Conservation (phyloP, 371 early-diverging fungal genomes). For the Apophysomyces elegans region DNA sequence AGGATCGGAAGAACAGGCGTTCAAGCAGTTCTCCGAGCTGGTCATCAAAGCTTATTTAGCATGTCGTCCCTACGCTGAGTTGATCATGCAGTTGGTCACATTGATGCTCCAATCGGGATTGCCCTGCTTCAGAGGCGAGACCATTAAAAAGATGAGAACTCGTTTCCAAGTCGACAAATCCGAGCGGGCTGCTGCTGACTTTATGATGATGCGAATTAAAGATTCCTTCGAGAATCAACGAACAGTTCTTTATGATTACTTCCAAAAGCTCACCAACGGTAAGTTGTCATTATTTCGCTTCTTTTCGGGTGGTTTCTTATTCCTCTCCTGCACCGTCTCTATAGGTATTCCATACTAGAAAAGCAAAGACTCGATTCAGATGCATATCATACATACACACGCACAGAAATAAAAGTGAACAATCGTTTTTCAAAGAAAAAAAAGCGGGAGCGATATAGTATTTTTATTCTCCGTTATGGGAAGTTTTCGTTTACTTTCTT, state of each 20-base stretch:
- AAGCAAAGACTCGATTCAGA: not conserved
- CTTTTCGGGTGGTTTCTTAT: not conserved
- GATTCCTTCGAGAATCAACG: constrained; percentile 92
- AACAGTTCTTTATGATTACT: constrained; percentile 85
- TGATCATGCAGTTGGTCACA: constrained; percentile 88
- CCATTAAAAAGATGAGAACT: constrained; percentile 84
- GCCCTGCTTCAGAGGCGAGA: constrained; percentile 97
- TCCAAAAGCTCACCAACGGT: constrained; percentile 92
- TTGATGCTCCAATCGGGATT: constrained; percentile 96
- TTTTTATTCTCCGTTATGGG: constrained; percentile 6
- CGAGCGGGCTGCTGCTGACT: constrained; percentile 93
- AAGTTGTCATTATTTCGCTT: constrained; percentile 25
- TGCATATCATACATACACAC: not conserved
- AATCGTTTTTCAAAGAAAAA: constrained; percentile 4
- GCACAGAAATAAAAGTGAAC: not conserved
- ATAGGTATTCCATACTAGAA: constrained; percentile 20
- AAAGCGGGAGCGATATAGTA: constrained; percentile 3
- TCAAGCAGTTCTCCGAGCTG: constrained; percentile 87
- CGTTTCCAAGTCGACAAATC: constrained; percentile 93
- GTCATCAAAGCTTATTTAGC: constrained; percentile 93
- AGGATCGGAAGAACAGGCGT: constrained; percentile 80
- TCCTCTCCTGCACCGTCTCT: not conserved
- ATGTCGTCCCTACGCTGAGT: constrained; percentile 89
- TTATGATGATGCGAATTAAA: constrained; percentile 89
- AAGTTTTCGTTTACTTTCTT: constrained; percentile 30